Base-by-base conservation (phyloP, 2,329 filamentous ascomycete genomes). In the Stachybotrys chartarum region DNA sequence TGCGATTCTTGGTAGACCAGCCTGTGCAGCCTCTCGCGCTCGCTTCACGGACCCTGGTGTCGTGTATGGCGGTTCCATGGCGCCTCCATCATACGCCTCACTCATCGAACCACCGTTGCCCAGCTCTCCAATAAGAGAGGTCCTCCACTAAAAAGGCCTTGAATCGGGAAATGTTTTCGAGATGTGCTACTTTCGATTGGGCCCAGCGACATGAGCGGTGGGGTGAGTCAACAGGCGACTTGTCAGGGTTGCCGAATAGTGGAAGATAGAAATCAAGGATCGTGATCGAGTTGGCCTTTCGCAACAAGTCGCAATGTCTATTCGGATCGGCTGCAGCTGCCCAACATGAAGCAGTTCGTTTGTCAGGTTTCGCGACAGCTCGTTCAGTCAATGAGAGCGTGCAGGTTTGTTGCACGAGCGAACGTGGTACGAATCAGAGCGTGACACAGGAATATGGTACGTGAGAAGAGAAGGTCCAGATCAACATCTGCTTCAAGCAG, bases 1-100 rank as follows among this genome's bases (percentile, higher is more conserved):
- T 61, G 62, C 32, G 57, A 55, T 58, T 61, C 58, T 60, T 35
- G 60, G 58, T 52, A 61, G 58, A 49, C 75, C 77, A 57, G 72
- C 74, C 63, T 75, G 72, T 55, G 76, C 76, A 60, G 73, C 74
- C 66, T 84, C 80, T 67, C 81, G 78, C 45, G 80, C 81, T 65
- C 75, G 77, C 68, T 68, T 77, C 62, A 82, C 75, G 57, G 81
- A 82, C 64, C 78, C 78, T 62, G 69, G 73, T 68, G 63, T 60
- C 54, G 65, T 65, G 59, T 70, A 63, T 63, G 71, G 65, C 68
- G 70, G 72, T 59, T 81, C 79, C 78, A 78, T 78, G 60, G 71
- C 70, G 68, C 70, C 75, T 71, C 75, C 80, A 82, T 83, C 70
- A 75, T 81, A 75, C 64, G 67, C 64, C 68, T 72, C 75, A 77